Evolutionary conservation across 345 rosid genomes (phyloP).

Genomic region (Lepidium aucheri): DNA sequence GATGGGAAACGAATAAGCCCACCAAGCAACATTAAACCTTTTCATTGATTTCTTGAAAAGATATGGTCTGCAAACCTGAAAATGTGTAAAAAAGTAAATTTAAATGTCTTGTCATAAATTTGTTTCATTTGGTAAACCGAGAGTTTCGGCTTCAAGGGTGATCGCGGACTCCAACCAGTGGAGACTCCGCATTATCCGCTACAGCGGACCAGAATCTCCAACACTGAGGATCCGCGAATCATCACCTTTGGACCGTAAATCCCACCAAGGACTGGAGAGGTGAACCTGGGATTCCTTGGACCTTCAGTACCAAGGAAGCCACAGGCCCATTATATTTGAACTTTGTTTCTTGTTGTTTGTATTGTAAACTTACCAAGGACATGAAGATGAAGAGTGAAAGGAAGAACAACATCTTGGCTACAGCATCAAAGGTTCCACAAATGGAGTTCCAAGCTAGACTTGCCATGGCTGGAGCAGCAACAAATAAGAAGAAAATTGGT

Average conservation of each 20-base stretch:
- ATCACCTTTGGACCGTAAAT: too few species aligned
- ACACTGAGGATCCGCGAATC: too few species aligned
- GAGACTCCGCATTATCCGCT: too few species aligned
- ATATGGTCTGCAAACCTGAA: slow-evolving; percentile 50
- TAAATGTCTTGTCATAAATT: not conserved
- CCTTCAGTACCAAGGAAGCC: too few species aligned
- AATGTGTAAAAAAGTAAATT: not conserved
- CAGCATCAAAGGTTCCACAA: slow-evolving; percentile 36
- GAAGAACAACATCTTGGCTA: slow-evolving; percentile 53
- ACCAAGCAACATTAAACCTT: slow-evolving; percentile 61
- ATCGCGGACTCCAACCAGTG: too few species aligned
- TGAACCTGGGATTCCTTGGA: too few species aligned
- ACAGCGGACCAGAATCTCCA: too few species aligned
- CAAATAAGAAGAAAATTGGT: slow-evolving; percentile 62
- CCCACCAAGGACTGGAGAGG: too few species aligned
- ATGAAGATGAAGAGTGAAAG: slow-evolving; percentile 50
- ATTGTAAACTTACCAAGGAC: slow-evolving; percentile 39
- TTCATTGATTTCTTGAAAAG: slow-evolving; percentile 61
- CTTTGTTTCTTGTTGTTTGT: not conserved
- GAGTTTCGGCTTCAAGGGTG: too few species aligned
- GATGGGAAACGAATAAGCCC: slow-evolving; percentile 54
- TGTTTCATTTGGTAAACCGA: not conserved
- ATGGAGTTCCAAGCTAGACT: slow-evolving; percentile 67
- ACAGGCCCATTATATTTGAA: not conserved
- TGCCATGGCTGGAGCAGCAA: slow-evolving; percentile 61